Conservation (phyloP, 257 asterid species). For the Solanum etuberosum region DNA sequence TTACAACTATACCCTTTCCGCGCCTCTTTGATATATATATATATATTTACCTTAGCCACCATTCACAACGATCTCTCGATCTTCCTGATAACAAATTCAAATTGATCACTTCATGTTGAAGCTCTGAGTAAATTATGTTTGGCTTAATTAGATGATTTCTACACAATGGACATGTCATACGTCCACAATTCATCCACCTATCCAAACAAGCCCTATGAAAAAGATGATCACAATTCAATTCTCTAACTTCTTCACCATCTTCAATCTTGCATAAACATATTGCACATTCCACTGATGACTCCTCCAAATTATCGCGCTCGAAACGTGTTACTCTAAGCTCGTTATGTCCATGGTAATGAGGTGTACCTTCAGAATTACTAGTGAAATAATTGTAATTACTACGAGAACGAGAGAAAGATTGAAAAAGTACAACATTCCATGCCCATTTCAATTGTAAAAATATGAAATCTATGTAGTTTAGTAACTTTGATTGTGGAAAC, state of each 20-base stretch:
- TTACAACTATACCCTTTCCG: neutral
- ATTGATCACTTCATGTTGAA: neutral
- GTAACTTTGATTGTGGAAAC: neutral
- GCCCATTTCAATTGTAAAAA: constrained; percentile 9
- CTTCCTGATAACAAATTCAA: neutral
- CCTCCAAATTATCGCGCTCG: neutral
- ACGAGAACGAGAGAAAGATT: neutral
- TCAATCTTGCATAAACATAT: constrained; percentile 6
- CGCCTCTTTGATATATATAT: neutral
- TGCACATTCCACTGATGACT: neutral
- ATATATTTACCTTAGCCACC: constrained; percentile 14
- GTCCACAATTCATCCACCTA: neutral
- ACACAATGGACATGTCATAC: constrained; percentile 14
- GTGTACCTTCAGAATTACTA: neutral
- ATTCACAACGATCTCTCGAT: constrained; percentile 1
- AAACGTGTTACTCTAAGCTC: neutral
- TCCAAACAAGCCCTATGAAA: constrained; percentile 19
- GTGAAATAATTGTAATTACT: neutral
- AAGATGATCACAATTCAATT: constrained; percentile 9
- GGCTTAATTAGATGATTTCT: neutral
- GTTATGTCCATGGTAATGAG: neutral
- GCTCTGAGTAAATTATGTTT: neutral
- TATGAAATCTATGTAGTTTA: neutral
- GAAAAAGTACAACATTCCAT: neutral
- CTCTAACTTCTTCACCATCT: constrained; percentile 11